These are phyloP conservation scores for Aspergillus nanangensis DNA, from an alignment of 495 filamentous ascomycete genomes.

Conservation along the genomic window DNA sequence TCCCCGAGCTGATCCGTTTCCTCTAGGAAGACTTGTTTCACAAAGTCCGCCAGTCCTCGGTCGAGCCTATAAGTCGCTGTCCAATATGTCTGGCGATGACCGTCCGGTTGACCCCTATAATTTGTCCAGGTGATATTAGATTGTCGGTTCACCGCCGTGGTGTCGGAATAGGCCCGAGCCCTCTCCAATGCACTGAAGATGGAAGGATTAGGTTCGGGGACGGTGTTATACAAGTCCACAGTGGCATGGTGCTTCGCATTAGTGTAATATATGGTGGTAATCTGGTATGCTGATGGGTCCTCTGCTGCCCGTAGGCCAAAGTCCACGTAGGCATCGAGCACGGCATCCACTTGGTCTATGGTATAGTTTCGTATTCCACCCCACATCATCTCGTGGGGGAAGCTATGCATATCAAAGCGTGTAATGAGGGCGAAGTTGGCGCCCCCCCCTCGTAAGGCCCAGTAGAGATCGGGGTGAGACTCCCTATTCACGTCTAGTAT, in stretches of 20 bases:
- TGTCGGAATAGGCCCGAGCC: not conserved
- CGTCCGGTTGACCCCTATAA: not conserved
- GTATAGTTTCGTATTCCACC: not conserved
- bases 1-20: not conserved
- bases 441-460: conserved; percentile 20
- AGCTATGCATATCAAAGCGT: conserved; percentile 3
- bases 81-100: not conserved
- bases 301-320: not conserved
- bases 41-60: not conserved
- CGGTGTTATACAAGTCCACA: not conserved
- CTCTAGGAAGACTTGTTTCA: not conserved
- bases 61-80: not conserved
- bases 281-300: not conserved
- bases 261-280: not conserved
- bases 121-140: not conserved
- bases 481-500: conserved; percentile 37
- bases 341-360: not conserved
- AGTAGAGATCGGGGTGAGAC: conserved; percentile 23
- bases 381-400: not conserved
- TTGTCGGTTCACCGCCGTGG: not conserved
- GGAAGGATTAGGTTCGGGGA: not conserved
- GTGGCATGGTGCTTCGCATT: not conserved
- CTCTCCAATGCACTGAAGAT: not conserved
- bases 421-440: conserved; percentile 9
- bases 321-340: not conserved